These are phyloP conservation scores for Pythium vanterpoolii DNA, from an alignment of 352 stramenopile genomes.

Conservation along the genomic window DNA sequence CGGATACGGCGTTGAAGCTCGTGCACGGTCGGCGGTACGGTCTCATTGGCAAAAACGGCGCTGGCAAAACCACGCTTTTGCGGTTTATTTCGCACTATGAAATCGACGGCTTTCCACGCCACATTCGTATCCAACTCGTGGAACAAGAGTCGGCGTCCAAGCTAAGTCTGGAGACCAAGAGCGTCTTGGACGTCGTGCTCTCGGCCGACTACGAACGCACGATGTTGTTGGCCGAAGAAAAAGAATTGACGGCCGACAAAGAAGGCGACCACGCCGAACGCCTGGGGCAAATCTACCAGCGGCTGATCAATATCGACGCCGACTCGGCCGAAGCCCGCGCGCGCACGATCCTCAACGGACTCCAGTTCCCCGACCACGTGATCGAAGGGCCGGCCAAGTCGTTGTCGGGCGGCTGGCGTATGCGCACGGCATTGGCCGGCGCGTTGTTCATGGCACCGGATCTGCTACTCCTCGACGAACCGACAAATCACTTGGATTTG, in stretches of 20 bases:
- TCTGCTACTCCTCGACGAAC: constrained; percentile 89
- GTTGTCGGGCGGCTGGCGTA: constrained; percentile 93
- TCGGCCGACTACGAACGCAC: constrained; percentile 93
- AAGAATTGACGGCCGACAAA: constrained; percentile 79
- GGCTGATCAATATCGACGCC: constrained; percentile 87
- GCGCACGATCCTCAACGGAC: constrained; percentile 88
- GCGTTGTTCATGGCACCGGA: constrained; percentile 95
- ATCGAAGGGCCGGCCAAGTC: constrained; percentile 89
- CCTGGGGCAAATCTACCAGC: constrained; percentile 82
- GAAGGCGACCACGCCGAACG: constrained; percentile 53
- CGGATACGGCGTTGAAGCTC: constrained; percentile 86
- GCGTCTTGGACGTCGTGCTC: constrained; percentile 94
- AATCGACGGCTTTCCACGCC: constrained; percentile 95
- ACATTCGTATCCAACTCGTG: constrained; percentile 95
- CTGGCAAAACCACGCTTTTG: constrained; percentile 95
- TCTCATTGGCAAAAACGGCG: constrained; percentile 92
- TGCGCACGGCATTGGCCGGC: constrained; percentile 93
- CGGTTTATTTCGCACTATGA: constrained; percentile 95
- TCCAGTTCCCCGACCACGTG: constrained; percentile 93
- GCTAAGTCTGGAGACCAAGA: constrained; percentile 72
- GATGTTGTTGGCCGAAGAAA: constrained; percentile 91
- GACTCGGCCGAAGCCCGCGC: constrained; percentile 89
- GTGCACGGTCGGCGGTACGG: constrained; percentile 84
- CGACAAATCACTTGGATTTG: constrained; percentile 90
- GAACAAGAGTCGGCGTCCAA: constrained; percentile 92